Evolutionary conservation across 2,329 filamentous ascomycete species (phyloP), one percentile per base, ranked within the genome.

Genomic region (Colletotrichum theobromicola): DNA sequence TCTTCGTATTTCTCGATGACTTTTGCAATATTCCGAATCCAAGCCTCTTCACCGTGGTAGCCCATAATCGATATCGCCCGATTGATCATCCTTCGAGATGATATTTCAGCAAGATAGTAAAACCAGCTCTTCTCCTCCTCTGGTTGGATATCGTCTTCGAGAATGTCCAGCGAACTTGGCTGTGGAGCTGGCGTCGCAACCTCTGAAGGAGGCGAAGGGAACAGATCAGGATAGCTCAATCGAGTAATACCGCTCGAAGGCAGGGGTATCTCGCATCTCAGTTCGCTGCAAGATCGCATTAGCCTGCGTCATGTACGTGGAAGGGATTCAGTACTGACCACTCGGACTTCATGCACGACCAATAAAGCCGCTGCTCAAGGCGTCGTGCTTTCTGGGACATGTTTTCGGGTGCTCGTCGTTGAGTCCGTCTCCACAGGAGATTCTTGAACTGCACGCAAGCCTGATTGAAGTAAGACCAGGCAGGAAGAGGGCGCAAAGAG

Each of bases 321-420:
- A 7, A 18, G 4, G 5, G 18, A 5, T 10, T 18, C 7, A 18
- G 7, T 7, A 75, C 76, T 64, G 68, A 81, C 81, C 77, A 79
- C 74, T 82, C 80, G 16, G 80, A 81, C 65, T 83, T 83, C 71
- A 83, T 74, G 57, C 81, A 83, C 32, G 80, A 82, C 81, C 81
- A 83, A 62, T 82, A 83, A 16, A 83, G 77, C 16, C 80, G 74
- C 68, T 78, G 78, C 74, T 82, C 79, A 18, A 80, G 77, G 24
- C 77, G 73, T 57, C 64, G 53, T 21, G 64, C 46, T 37, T 69
- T 73, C 21, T 66, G 69, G 50, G 64, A 67, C 10, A 64, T 67
- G 13, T 34, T 46, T 10, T 28, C 50, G 4, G 37, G n/a, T 21
- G 9, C 37, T 32, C 53, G 42, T 13, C 64, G 26, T 7, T 64